phyloP scores from a whole-genome alignment of 1,139 yeast genomes.

The Suhomyces panamericanus region DNA sequence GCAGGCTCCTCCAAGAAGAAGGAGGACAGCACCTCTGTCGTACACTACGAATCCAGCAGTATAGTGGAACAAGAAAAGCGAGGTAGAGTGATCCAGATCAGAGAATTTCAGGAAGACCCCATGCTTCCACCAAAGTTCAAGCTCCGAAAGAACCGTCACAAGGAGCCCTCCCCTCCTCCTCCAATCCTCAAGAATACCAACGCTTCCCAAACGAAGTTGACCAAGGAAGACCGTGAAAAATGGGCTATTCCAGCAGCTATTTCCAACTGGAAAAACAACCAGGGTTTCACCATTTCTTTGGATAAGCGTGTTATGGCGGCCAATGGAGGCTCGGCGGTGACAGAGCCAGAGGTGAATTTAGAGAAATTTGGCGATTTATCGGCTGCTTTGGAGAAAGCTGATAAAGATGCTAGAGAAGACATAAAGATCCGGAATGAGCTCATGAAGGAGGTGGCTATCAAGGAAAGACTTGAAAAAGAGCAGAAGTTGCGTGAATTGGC shows the following conservation, averaged over 20 bases:
- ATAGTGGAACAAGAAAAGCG: conserved; percentile 14
- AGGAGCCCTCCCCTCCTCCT: conserved; percentile 67
- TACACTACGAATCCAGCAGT: conserved; percentile 24
- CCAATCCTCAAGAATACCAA: conserved; percentile 36
- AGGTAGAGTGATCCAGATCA: conserved; percentile 32
- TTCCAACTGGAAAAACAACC: conserved; percentile 95
- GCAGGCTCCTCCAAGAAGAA: conserved; percentile 17
- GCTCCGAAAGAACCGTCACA: conserved; percentile 69
- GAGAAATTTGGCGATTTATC: conserved; percentile 62
- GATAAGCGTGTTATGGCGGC: conserved; percentile 73
- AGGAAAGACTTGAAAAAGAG: conserved; percentile 61
- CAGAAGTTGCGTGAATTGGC: conserved; percentile 59
- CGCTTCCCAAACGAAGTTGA: conserved; percentile 40
- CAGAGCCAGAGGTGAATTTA: conserved; percentile 48
- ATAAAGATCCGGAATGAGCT: conserved; percentile 59
- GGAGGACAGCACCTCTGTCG: conserved; percentile 19
- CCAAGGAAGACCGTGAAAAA: conserved; percentile 72
- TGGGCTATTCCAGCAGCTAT: conserved; percentile 93
- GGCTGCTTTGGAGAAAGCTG: conserved; percentile 75
- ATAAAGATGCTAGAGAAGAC: conserved; percentile 69
- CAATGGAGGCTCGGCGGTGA: conserved; percentile 38
- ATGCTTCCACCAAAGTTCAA: conserved; percentile 81
- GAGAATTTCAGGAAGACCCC: conserved; percentile 66
- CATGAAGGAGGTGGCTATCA: conserved; percentile 53
- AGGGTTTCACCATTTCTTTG: conserved; percentile 81